Conservation (phyloP, 176 grass and related monocot genomes). For the Phyllostachys edulis region DNA sequence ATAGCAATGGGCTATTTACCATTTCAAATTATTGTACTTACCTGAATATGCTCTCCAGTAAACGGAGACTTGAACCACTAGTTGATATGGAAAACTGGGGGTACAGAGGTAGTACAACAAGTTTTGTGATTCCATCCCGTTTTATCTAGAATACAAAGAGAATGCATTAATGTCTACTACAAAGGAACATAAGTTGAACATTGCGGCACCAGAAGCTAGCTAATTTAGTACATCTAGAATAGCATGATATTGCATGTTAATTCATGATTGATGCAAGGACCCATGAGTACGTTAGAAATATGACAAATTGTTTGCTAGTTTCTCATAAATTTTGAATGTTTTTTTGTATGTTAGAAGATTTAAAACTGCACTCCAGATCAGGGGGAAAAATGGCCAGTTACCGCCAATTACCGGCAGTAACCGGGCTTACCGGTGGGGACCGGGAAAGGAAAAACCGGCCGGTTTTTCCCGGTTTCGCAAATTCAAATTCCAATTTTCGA, state of each 20-base stretch:
- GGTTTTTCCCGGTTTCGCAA: no score
- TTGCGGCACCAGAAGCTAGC: not conserved
- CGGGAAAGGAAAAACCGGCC: no score
- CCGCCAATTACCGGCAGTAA: no score
- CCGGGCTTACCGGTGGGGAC: no score
- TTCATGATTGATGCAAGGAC: not conserved
- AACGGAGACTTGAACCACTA: slow-evolving; percentile 96
- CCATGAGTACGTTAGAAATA: not conserved
- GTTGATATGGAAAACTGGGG: slow-evolving; percentile 99
- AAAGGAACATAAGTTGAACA: not conserved
- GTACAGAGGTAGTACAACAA: slow-evolving; percentile 97
- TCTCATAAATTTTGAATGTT: not conserved
- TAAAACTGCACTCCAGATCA: slow-evolving; percentile 14
- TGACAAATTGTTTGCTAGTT: not conserved
- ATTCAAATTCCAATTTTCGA: no score
- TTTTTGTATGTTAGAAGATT: not conserved
- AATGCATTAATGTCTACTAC: not conserved
- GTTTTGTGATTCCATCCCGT: slow-evolving; percentile 92
- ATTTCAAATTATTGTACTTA: slow-evolving; percentile 29
- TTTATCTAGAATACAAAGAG: slow-evolving; percentile 68
- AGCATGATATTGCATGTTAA: slow-evolving; percentile 18
- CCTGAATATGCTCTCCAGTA: slow-evolving; percentile 99
- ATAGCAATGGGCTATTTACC: not conserved
- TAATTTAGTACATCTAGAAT: slow-evolving; percentile 14
- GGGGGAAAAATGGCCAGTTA: no score